These are phyloP conservation scores for Cicer pinnatifidum DNA, from an alignment of 306 rosid species.

Conservation along the genomic window DNA sequence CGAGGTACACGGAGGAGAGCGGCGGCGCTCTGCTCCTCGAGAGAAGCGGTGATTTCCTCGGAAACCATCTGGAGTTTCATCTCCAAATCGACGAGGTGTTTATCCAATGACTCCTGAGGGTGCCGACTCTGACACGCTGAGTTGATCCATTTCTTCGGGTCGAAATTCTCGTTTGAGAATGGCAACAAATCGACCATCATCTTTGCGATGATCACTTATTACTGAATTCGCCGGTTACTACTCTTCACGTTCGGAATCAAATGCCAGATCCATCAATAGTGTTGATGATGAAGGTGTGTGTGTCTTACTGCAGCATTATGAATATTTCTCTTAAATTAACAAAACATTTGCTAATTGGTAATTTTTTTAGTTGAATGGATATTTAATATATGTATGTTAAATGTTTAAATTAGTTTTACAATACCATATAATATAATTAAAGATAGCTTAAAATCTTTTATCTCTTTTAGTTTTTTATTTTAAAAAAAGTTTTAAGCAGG, in stretches of 20 bases:
- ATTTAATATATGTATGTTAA: too few species aligned
- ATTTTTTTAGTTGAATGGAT: too few species aligned
- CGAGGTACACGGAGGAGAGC: slow-evolving; percentile 95
- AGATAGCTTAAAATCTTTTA: too few species aligned
- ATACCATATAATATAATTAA: too few species aligned
- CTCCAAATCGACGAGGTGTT: slow-evolving; percentile 84
- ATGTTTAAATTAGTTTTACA: too few species aligned
- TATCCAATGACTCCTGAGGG: slow-evolving; percentile 79
- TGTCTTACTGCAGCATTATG: background rate
- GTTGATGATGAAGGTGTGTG: slow-evolving; percentile 19
- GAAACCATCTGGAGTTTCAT: slow-evolving; percentile 96
- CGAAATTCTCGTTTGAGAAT: slow-evolving; percentile 79
- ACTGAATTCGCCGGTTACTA: background rate
- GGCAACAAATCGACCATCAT: slow-evolving; percentile 94
- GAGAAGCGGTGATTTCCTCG: slow-evolving; percentile 91
- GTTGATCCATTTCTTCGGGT: slow-evolving; percentile 95
- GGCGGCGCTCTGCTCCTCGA: slow-evolving; percentile 90
- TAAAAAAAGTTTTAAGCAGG: too few species aligned
- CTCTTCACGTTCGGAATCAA: background rate
- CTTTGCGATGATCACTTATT: background rate
- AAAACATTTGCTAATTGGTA: too few species aligned
- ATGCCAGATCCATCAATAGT: slow-evolving; percentile 36
- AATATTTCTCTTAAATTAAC: background rate
- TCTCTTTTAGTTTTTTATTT: too few species aligned
- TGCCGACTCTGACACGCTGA: slow-evolving; percentile 88